Base-by-base conservation (phyloP, 257 asterid species). In the Ehretia macrophylla region DNA sequence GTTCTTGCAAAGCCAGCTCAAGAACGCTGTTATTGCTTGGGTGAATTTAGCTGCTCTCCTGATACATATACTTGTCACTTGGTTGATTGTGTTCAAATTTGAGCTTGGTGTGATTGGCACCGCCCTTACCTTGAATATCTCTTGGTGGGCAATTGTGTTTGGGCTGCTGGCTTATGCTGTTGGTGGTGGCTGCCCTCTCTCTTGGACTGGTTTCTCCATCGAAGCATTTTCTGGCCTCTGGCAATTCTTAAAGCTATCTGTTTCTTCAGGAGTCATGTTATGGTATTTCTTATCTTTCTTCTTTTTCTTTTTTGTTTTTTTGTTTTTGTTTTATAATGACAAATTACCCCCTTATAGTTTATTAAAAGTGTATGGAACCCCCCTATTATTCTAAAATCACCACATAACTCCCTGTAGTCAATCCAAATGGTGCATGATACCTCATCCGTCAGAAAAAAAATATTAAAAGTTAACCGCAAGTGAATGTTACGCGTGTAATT, bases 201-300 rank as follows among this genome's bases (percentile, higher is more conserved):
- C 97, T 0, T 92, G 98, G 98, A 19, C 67, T 0, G 98, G 98
- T 1, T 88, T 88, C 39, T 82, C 90, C 52, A 14, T 38, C 19
- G 81, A 92, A 45, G 97, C 99, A 0, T 84, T 92, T 32, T 49
- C 87, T 17, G 99, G 97, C 0, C 73, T 92, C 32, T 92, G 98
- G 97, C n/a, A n/a, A n/a, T n/a, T 92, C 53, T 32, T 82, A 0
- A 88, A 88, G 60, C 85, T 92, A 20, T 92, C 97, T 0, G 77
- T 83, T 23, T 85, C 96, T 20, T 92, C 98, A 16, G 98, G 98
- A 0, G 88, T 88, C 79, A 91, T 91, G 98, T n/a, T n/a, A 9
- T 88, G 98, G 95, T 90, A 68, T 14, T 27, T n/a, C 18, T 47
- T 48, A 8, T 35, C 12, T 14, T 52, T 49, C 11, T 47, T 18